Evolutionary conservation across 2,329 filamentous ascomycete species (phyloP).

Genomic region (Huntiella moniliformis): DNA sequence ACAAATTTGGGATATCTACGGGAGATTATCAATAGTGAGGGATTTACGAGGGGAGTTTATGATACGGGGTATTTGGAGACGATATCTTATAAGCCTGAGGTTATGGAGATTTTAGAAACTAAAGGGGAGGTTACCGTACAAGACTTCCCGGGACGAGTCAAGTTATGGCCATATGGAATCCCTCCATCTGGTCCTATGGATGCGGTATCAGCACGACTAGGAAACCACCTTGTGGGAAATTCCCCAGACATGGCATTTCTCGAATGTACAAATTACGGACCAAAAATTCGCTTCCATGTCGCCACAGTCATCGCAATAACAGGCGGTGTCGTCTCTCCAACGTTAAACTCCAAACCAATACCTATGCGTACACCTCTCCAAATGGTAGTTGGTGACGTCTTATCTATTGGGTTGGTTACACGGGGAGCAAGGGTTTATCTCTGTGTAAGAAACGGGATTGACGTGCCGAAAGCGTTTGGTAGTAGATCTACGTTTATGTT

Average conservation of each 20-base stretch:
- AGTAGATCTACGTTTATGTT: constrained; percentile 19
- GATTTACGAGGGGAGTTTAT: constrained; percentile 17
- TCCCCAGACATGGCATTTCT: constrained; percentile 16
- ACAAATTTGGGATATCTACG: constrained; percentile 20
- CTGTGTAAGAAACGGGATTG: constrained; percentile 19
- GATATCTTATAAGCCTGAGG: constrained; percentile 16
- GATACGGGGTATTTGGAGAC: constrained; percentile 20
- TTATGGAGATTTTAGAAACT: constrained; percentile 21
- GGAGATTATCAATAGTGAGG: constrained; percentile 16
- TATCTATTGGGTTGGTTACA: constrained; percentile 15
- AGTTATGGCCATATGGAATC: constrained; percentile 22
- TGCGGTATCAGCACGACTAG: constrained; percentile 18
- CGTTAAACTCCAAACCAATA: constrained; percentile 14
- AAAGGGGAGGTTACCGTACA: constrained; percentile 22
- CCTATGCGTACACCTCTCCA: constrained; percentile 15
- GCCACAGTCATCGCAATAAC: constrained; percentile 18
- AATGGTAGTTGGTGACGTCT: constrained; percentile 15
- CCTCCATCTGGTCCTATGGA: constrained; percentile 26
- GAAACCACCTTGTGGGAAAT: constrained; percentile 21
- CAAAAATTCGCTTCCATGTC: constrained; percentile 19
- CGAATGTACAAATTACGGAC: constrained; percentile 20
- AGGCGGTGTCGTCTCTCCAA: constrained; percentile 17
- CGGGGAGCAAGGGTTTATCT: constrained; percentile 20
- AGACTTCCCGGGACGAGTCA: constrained; percentile 22
- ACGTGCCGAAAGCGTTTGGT: constrained; percentile 18